Base-by-base conservation (phyloP, 2,329 filamentous ascomycete species). In the Cordyceps cateniannulata region DNA sequence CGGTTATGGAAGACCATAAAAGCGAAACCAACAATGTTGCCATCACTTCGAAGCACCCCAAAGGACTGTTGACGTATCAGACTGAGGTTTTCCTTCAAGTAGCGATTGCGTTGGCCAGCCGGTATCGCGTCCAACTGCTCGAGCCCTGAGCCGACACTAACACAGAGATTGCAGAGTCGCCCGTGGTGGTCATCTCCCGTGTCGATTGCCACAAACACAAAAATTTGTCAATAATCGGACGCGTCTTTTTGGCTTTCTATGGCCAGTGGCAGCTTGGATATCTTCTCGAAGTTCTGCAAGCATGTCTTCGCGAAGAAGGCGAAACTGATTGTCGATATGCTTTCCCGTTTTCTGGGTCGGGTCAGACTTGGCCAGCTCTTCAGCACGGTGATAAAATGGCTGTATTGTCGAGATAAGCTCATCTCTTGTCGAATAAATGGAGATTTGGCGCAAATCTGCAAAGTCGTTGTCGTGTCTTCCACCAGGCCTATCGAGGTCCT, bases 381-480 rank as follows among this genome's bases (percentile, higher is more conserved):
- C 74, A 0, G 80, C 78, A 0, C 73, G 77, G 7, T 81, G 79
- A 49, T 85, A 83, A 68, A 84, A 91, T 0, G 83, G 78, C 25
- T 69, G 67, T 3, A 80, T 76, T 0, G 68, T 76, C 0, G 80
- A 86, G 0, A 76, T 62, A 1, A 91, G 76, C 66, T 92, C 89
- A 54, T 88, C 83, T 0, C 79, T 70, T 0, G 88, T 91, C 0
- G 89, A 89, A 52, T 84, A 79, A 16, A 91, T 85, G 2, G 80
- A 73, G 38, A 90, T 84, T 0, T 84, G 62, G 0, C 82, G 78
- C 65, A 86, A 86, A 64, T 90, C 78, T 1, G 67, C 74, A 67
- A 81, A 82, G 65, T 92, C 89, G 59, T 93, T 93, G 69, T 92
- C 86, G 64, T 93, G 88, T 0, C 89, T 80, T 0, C 87, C 87